phyloP scores from a whole-genome alignment of 192 early-diverging fungal species.

The Geranomyces variabilis region DNA sequence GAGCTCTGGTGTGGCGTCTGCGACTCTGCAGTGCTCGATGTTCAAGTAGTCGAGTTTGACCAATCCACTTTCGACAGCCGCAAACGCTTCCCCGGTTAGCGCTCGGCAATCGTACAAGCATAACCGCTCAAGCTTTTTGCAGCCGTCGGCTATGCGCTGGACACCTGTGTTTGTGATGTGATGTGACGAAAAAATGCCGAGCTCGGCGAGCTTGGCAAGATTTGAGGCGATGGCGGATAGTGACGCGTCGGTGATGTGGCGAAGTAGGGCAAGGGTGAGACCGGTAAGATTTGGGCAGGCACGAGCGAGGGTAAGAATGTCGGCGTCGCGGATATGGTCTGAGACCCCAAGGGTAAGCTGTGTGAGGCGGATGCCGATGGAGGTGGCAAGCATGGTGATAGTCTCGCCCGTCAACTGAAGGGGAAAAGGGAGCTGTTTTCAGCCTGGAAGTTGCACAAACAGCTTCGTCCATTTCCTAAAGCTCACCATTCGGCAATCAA shows the following conservation, averaged over 20 bases:
- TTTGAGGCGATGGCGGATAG: slow-evolving; percentile 29
- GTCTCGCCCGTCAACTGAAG: slow-evolving; percentile 16
- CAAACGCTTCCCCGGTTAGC: slow-evolving; percentile 10
- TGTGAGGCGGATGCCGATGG: slow-evolving; percentile 31
- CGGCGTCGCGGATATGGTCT: slow-evolving; percentile 37
- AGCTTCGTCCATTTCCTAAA: neutral
- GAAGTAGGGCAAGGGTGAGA: slow-evolving; percentile 37
- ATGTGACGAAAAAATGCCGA: slow-evolving; percentile 41
- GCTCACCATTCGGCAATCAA: slow-evolving; percentile 26
- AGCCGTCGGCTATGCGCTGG: slow-evolving; percentile 22
- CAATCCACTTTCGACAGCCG: neutral
- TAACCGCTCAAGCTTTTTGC: slow-evolving; percentile 15
- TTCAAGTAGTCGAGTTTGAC: slow-evolving; percentile 28
- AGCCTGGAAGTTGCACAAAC: neutral
- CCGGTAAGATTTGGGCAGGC: slow-evolving; percentile 24
- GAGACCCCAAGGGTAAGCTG: slow-evolving; percentile 42
- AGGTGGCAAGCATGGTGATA: neutral
- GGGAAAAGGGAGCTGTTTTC: neutral
- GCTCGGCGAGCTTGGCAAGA: slow-evolving; percentile 32
- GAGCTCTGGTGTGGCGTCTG: slow-evolving; percentile 31
- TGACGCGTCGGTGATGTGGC: slow-evolving; percentile 43
- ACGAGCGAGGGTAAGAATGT: slow-evolving; percentile 36
- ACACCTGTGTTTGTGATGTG: slow-evolving; percentile 40
- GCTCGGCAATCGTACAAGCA: slow-evolving; percentile 28
- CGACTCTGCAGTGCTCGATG: slow-evolving; percentile 26